These are phyloP conservation scores for Vickermania spadyakhi DNA, from an alignment of 208 protist genomes.

Conservation along the genomic window DNA sequence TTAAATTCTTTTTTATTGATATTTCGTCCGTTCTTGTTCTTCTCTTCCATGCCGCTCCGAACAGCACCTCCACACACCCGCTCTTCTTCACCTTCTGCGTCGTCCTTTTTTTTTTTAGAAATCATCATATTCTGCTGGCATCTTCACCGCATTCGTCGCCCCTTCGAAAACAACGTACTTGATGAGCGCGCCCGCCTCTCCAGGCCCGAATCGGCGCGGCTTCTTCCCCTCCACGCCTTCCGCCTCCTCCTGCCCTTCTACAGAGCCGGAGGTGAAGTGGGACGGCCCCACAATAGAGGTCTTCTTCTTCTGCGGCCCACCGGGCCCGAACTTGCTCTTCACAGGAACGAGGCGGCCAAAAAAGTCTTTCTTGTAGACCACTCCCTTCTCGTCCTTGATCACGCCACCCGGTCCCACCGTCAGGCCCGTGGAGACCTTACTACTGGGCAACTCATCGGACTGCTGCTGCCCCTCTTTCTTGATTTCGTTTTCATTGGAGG, in stretches of 20 bases:
- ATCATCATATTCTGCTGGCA: conserved; percentile 50
- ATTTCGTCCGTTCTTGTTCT: not conserved
- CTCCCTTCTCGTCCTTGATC: not conserved
- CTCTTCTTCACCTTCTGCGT: conserved; percentile 6
- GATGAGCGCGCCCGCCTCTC: not conserved
- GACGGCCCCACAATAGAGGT: not conserved
- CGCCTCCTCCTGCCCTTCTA: conserved; percentile 10
- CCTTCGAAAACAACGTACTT: conserved; percentile 74
- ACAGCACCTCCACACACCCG: not conserved
- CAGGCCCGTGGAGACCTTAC: not conserved
- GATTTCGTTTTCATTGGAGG: conserved; percentile 15
- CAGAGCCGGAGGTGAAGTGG: not conserved
- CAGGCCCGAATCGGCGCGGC: not conserved
- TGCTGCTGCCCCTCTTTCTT: no score
- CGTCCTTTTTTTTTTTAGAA: conserved; percentile 40
- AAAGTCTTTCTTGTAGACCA: conserved; percentile 32
- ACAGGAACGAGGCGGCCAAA: conserved; percentile 46
- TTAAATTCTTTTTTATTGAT: no score
- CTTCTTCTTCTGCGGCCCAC: not conserved
- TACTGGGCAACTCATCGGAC: no score
- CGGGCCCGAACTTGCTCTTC: conserved; percentile 1
- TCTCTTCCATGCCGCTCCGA: not conserved
- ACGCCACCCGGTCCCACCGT: conserved; percentile 1
- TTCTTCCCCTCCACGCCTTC: not conserved
- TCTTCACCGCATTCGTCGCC: conserved; percentile 74